These are phyloP conservation scores for Discostella stelligeroides DNA, from an alignment of 108 stramenopile genomes.

Conservation along the genomic window DNA sequence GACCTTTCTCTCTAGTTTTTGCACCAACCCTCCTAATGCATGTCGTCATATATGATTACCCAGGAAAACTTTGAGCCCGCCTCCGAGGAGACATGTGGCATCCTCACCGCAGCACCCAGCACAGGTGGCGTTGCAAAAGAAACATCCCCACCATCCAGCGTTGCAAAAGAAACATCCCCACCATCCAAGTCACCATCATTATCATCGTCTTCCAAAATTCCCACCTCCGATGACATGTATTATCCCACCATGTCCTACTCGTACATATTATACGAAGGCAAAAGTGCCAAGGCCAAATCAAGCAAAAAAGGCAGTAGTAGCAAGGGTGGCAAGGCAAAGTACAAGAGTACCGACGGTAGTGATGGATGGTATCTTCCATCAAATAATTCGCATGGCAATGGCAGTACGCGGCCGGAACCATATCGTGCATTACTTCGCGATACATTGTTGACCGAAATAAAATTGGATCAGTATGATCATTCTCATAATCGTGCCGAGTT, in stretches of 20 bases:
- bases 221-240: background rate
- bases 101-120: background rate
- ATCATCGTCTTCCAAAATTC: background rate
- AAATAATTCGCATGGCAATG: background rate
- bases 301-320: constrained; percentile 1
- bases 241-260: background rate
- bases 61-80: constrained; percentile 31
- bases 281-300: background rate
- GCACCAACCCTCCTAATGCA: background rate
- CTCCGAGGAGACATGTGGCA: constrained; percentile 25
- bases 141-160: background rate
- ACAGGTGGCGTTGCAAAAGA: background rate
- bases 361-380: background rate
- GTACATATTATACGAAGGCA: background rate
- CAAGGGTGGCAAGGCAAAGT: constrained; percentile 4
- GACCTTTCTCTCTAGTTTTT: background rate
- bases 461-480: no score
- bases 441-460: no score
- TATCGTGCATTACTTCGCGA: no score
- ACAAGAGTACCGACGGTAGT: constrained; percentile 4
- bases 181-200: background rate
- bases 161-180: background rate
- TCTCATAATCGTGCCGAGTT: no score
- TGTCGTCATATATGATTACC: background rate
- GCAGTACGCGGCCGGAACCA: no score